phyloP scores from a whole-genome alignment of 495 filamentous ascomycete genomes.

The Xylaria nigripes region DNA sequence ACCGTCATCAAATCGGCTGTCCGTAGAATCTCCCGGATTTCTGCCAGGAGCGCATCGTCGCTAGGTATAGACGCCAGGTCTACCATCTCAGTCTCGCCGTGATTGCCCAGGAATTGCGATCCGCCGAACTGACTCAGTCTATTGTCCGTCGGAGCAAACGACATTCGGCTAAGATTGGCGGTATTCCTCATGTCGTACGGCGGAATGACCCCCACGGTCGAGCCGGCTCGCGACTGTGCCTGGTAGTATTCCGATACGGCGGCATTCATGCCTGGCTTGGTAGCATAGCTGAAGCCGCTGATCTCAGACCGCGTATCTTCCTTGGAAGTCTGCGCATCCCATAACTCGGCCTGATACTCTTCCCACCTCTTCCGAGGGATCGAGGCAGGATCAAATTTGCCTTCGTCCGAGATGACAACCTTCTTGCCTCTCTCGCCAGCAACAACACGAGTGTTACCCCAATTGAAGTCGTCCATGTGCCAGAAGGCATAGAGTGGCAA shows the following conservation, averaged over 20 bases:
- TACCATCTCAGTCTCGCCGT: slow-evolving; percentile 61
- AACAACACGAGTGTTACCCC: slow-evolving; percentile 94
- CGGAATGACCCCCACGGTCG: slow-evolving; percentile 52
- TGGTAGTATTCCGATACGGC: slow-evolving; percentile 56
- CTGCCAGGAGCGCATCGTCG: slow-evolving; percentile 83
- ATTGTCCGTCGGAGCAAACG: slow-evolving; percentile 65
- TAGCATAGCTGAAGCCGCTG: slow-evolving; percentile 85
- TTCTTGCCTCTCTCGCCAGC: slow-evolving; percentile 93
- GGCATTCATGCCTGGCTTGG: slow-evolving; percentile 57
- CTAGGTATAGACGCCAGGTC: slow-evolving; percentile 61
- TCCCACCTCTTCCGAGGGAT: slow-evolving; percentile 99
- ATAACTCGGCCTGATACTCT: slow-evolving; percentile 95
- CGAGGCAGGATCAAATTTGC: slow-evolving; percentile 88
- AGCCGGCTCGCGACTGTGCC: slow-evolving; percentile 60
- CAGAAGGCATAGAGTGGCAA: slow-evolving; percentile 96
- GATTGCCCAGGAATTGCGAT: slow-evolving; percentile 44
- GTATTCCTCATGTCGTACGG: slow-evolving; percentile 26
- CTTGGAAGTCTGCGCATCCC: slow-evolving; percentile 79
- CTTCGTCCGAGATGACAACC: slow-evolving; percentile 91
- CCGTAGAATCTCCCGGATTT: slow-evolving; percentile 87
- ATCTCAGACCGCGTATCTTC: slow-evolving; percentile 83
- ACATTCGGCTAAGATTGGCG: slow-evolving; percentile 57
- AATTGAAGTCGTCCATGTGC: slow-evolving; percentile 99
- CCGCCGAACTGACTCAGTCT: slow-evolving; percentile 45
- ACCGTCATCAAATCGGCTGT: slow-evolving; percentile 94